phyloP scores from a whole-genome alignment of 345 rosid genomes.

The Hypericum perforatum region DNA sequence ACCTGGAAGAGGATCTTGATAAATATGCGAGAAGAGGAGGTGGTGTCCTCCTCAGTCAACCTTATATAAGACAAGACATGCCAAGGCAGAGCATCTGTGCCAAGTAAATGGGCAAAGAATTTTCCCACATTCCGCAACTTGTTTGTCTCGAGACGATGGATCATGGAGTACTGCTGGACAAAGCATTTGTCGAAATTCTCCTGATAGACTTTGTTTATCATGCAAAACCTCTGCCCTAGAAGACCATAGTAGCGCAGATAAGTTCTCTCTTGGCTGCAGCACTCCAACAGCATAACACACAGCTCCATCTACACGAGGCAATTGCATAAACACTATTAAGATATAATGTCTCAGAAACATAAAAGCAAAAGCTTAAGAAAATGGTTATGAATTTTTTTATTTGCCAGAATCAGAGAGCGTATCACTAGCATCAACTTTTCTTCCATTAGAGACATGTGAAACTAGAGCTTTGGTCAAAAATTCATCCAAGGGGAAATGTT shows the following conservation, averaged over 20 bases:
- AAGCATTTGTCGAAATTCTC: conserved; percentile 90
- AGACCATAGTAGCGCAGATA: conserved; percentile 88
- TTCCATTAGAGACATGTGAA: too few relatives aligned
- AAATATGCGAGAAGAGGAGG: conserved; percentile 87
- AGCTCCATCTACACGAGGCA: conserved; percentile 74
- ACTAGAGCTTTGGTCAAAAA: too few relatives aligned
- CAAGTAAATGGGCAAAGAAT: conserved; percentile 91
- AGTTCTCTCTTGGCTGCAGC: conserved; percentile 94
- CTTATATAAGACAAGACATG: conserved; percentile 80
- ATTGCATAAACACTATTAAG: conserved; percentile 1
- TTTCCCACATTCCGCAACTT: conserved; percentile 83
- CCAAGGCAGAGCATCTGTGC: conserved; percentile 93
- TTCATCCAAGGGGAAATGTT: too few relatives aligned
- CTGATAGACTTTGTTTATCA: conserved; percentile 81
- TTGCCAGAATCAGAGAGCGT: too few relatives aligned
- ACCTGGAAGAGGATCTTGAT: conserved; percentile 98
- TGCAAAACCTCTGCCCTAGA: conserved; percentile 87
- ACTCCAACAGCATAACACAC: conserved; percentile 86
- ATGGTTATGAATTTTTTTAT: too few relatives aligned
- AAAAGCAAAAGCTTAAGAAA: too few relatives aligned
- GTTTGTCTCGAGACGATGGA: conserved; percentile 86
- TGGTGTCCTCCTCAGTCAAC: conserved; percentile 84
- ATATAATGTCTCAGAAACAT: too few relatives aligned
- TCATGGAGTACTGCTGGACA: conserved; percentile 91
- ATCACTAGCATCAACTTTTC: too few relatives aligned